These are phyloP conservation scores for Neofusicoccum sp. DNA, from an alignment of 2,329 filamentous ascomycete genomes.

Conservation along the genomic window DNA sequence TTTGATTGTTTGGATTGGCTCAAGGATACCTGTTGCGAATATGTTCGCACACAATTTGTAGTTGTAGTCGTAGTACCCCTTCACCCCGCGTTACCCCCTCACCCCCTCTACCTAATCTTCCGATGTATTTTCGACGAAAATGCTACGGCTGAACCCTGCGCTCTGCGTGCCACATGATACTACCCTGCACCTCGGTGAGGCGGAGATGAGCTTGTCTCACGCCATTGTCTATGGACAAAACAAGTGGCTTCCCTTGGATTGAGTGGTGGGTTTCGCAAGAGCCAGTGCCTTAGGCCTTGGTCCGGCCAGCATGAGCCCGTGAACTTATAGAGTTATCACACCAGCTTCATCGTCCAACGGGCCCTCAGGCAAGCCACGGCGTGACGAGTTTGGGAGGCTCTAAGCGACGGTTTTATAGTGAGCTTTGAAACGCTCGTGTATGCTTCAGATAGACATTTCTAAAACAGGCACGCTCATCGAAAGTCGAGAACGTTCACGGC, in stretches of 20 bases:
- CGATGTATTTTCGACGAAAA: neutral
- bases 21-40: constrained; percentile 15
- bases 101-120: neutral
- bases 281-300: neutral
- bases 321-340: neutral
- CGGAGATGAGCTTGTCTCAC: constrained; percentile 1
- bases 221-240: neutral
- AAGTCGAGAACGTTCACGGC: neutral
- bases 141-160: constrained; percentile 3
- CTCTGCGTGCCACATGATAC: neutral
- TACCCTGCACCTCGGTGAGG: neutral
- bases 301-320: neutral
- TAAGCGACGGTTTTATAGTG: neutral
- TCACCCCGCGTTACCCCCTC: neutral
- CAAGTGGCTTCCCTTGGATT: neutral
- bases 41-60: constrained; percentile 6
- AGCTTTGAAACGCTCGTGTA: neutral
- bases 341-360: neutral
- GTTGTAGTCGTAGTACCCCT: constrained; percentile 14
- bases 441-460: constrained; percentile 1
- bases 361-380: neutral
- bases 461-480: neutral
- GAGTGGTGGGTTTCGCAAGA: neutral
- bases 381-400: neutral
- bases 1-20: constrained; percentile 4